Percentiles rank a stretch among this genome's conserved stretches.
Evolutionary conservation across 202 grass and related monocot species (phyloP).

Genomic region (Zizania palustris): DNA sequence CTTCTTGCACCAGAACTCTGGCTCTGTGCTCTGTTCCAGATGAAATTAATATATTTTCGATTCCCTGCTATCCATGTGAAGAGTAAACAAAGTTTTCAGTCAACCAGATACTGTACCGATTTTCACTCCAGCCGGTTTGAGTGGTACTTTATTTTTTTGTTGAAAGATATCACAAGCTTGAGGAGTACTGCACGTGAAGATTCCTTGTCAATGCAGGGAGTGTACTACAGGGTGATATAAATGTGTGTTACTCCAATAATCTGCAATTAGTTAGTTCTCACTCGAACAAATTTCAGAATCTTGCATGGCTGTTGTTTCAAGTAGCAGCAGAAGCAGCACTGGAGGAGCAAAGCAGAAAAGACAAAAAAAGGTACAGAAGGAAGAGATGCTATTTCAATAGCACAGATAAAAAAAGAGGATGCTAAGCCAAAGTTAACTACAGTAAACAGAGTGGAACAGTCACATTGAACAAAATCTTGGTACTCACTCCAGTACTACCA

Average conservation of each 20-base stretch:
- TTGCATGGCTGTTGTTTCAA: constrained; percentile 11
- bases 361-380: constrained; percentile 20
- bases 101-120: constrained; percentile 21
- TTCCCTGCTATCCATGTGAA: background rate
- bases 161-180: too few relatives aligned
- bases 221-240: background rate
- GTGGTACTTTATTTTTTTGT: background rate
- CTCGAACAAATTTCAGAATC: background rate
- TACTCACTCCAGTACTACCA: too few relatives aligned
- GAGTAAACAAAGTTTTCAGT: background rate
- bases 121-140: background rate
- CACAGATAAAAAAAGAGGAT: background rate
- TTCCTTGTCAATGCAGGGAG: background rate
- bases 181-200: background rate
- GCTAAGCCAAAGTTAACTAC: background rate
- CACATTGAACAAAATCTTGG: constrained; percentile 10
- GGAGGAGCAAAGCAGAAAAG: constrained; percentile 15
- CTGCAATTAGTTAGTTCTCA: background rate
- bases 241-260: background rate
- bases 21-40: constrained; percentile 7
- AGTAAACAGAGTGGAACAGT: background rate
- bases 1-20: background rate
- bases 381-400: constrained; percentile 6
- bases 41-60: background rate
- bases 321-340: too few relatives aligned